Evolutionary conservation across 352 stramenopile genomes (phyloP), one percentile per base, ranked within the genome.

Genomic region (Pythium oligandrum): DNA sequence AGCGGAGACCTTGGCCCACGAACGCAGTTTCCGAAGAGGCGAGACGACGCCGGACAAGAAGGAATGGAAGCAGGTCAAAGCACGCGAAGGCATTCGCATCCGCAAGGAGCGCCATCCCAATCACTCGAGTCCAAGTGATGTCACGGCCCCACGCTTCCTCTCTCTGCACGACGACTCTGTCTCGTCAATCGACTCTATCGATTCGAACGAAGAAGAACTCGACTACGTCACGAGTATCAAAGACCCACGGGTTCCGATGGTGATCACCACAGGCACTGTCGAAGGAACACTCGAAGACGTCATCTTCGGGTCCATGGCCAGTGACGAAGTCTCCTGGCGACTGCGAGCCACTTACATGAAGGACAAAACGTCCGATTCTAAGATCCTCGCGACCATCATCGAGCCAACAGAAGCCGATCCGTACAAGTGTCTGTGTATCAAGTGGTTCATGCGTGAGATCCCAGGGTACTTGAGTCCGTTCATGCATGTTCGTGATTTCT

Each of bases 401-500:
- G 46, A 47, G 1, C 68, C 64, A 2, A 66, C 60, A 2, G 6
- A 12, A 4, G 60, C 51, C 1, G 68, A 77, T 31, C 70, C 73
- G 36, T 75, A 73, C 45, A 68, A 68, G 0, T 79, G 76, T 34
- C 64, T 80, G 34, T 65, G 66, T 6, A 49, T 84, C 46, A 81
- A 80, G 43, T 84, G 70, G 70, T 67, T 66, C 48, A 64, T 52
- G 4, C 55, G 57, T 31, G 63, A 70, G 26, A 64, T 64, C 48
- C 34, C 44, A 12, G 57, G 62, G 6, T 56, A 52, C 0, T 52
- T 66, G 3, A 43, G 51, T 8, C 39, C 35, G 8, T 67, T 86
- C 40, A 50, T 86, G 44, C 71, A 73, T 12, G 61, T 62, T n/a
- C 68, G 73, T 17, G 72, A 83, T 51, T 83, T 77, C 51, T 34